Base-by-base conservation (phyloP, 805 yeast genomes). In the Lipomyces oligophaga region DNA sequence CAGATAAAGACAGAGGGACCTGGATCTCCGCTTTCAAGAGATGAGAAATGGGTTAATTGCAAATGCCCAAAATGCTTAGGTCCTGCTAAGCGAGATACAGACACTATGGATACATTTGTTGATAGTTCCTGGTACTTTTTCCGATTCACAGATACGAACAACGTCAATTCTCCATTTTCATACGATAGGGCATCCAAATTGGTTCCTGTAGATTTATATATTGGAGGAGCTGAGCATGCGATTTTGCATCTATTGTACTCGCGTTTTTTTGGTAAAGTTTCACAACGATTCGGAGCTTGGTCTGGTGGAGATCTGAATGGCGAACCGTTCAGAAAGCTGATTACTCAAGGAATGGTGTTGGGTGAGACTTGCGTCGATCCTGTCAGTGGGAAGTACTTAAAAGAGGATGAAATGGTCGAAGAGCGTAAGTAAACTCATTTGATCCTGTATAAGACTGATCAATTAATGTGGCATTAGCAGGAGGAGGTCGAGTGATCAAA, bases 321-420 rank as follows among this genome's bases (percentile, higher is more conserved):
- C 20, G 98, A 93, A 61, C 98, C 98, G 1, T 79, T 93, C 60
- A 75, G 70, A 46, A 76, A 76, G 49, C 71, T 93, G 28, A 81
- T 90, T 1, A 89, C 97, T 1, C 97, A 90, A 64, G 98, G 98
- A 15, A 93, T 93, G 98, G 98, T 93, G 3, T 96, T 90, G 52
- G 97, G 97, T 2, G 80, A 78, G 60, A 93, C 98, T 0, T 85
- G 63, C 57, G 69, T 72, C 5, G 82, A 89, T 55, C 93, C 96
- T 2, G 66, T 63, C 0, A 81, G 75, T 25, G 93, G 90, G 0
- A 68, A 80, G 46, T 90, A 83, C 63, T 69, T 93, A 55, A 85
- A 79, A 58, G 90, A 94, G 0, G 80, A 81, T 1, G 97, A 93
- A 58, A 63, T 85, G 10, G 81, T 76, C 32, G 33, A 64, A 2